Percentiles rank a stretch among this genome's conserved stretches.
These are phyloP conservation scores for Phaeomoniella chlamydospora DNA, from an alignment of 2,329 filamentous ascomycete genomes.

Conservation along the genomic window DNA sequence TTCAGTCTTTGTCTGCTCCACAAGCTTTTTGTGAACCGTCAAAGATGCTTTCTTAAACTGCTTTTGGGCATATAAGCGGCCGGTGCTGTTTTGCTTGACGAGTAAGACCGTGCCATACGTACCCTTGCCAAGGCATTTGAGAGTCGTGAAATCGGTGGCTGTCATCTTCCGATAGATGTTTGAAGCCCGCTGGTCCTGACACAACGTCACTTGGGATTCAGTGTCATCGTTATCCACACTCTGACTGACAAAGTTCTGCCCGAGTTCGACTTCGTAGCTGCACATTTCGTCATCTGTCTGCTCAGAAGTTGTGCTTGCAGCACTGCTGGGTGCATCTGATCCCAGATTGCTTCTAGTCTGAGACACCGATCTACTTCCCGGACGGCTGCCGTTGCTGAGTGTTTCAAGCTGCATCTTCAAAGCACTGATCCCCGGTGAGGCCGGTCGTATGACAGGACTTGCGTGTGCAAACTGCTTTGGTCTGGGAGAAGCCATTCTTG, in stretches of 20 bases:
- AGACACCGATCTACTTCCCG: constrained; percentile 42
- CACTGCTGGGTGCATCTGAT: constrained; percentile 35
- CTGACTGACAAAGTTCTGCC: constrained; percentile 68
- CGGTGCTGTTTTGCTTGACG: constrained; percentile 78
- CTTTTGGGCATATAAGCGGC: constrained; percentile 90
- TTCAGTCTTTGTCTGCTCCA: constrained; percentile 97
- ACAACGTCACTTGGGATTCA: constrained; percentile 40
- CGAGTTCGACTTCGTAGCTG: constrained; percentile 72
- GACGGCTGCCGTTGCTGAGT: constrained; percentile 47
- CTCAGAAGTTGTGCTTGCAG: constrained; percentile 44
- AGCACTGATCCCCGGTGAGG: constrained; percentile 61
- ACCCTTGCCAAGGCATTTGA: constrained; percentile 89
- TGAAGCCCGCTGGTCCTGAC: constrained; percentile 24
- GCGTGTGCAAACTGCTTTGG: constrained; percentile 14
- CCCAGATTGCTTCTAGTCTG: constrained; percentile 34
- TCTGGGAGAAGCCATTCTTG: constrained; percentile 16
- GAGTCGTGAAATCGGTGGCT: constrained; percentile 73
- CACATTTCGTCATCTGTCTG: constrained; percentile 57
- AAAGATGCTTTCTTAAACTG: constrained; percentile 96
- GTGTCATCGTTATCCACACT: constrained; percentile 28
- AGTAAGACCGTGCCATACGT: constrained; percentile 90
- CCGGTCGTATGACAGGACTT: constrained; percentile 35
- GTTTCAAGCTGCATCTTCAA: constrained; percentile 71
- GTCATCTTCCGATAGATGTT: constrained; percentile 65
- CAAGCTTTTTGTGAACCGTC: constrained; percentile 84